Conservation (phyloP, 164 flowering plant species). For the Annona cherimola region DNA sequence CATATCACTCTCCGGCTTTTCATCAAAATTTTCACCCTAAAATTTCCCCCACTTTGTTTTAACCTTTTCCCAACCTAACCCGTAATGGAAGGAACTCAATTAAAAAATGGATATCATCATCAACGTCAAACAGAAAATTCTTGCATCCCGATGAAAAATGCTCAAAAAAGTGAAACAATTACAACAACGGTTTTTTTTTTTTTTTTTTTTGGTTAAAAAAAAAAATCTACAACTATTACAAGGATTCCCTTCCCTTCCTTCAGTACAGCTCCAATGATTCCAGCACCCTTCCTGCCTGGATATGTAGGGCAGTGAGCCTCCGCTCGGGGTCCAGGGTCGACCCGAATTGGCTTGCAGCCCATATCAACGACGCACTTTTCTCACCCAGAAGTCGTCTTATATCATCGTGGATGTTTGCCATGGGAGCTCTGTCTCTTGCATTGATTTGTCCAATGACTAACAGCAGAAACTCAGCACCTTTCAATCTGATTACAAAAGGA, state of each 20-base stretch:
- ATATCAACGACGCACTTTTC: conserved; percentile 87
- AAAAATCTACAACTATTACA: neutral
- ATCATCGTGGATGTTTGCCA: conserved; percentile 73
- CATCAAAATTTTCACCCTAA: no score
- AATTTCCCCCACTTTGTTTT: no score
- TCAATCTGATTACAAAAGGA: conserved; percentile 42
- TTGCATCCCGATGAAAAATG: no score
- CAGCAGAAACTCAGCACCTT: conserved; percentile 88
- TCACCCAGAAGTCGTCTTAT: conserved; percentile 77
- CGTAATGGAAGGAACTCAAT: no score
- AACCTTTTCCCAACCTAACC: no score
- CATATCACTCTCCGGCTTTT: no score
- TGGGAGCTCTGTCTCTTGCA: conserved; percentile 60
- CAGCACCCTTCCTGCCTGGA: conserved; percentile 86
- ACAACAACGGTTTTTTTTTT: no score
- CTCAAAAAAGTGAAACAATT: no score
- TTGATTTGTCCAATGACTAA: conserved; percentile 89
- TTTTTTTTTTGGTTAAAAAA: no score
- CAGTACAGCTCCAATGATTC: conserved; percentile 77
- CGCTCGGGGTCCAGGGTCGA: conserved; percentile 87
- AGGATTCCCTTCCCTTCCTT: neutral
- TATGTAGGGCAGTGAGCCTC: conserved; percentile 70
- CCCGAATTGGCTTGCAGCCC: conserved; percentile 98
- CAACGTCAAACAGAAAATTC: no score
- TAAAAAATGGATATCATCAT: no score